phyloP scores from a whole-genome alignment of 2,329 filamentous ascomycete species.

The Pseudopyricularia javanii region DNA sequence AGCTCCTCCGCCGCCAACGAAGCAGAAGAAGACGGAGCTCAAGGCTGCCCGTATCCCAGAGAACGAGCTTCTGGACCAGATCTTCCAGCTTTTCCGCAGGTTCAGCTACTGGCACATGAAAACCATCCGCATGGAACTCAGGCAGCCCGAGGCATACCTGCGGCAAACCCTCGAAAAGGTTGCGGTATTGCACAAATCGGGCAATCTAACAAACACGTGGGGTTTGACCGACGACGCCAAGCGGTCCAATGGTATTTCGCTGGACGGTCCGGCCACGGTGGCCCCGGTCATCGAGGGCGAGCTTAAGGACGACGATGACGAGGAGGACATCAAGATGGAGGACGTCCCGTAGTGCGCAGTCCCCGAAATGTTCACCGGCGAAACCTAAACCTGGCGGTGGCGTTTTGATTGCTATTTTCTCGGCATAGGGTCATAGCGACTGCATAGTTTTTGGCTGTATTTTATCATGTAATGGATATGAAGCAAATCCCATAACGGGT shows the following conservation, averaged over 20 bases:
- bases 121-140: conserved; percentile 60
- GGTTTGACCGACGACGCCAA: conserved; percentile 32
- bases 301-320: conserved; percentile 43
- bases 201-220: conserved; percentile 73
- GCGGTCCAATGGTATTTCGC: background rate
- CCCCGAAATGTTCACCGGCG: background rate
- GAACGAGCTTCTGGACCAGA: conserved; percentile 73
- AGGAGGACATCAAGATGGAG: conserved; percentile 64
- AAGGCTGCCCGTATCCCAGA: conserved; percentile 86
- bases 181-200: conserved; percentile 70
- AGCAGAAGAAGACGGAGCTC: conserved; percentile 56
- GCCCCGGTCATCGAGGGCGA: conserved; percentile 7
- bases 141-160: conserved; percentile 88
- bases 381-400: background rate
- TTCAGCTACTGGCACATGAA: conserved; percentile 95
- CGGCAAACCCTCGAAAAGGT: conserved; percentile 75
- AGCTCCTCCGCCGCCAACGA: conserved; percentile 27
- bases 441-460: no score
- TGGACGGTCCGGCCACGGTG: background rate
- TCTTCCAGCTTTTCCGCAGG: conserved; percentile 72
- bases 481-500: no score
- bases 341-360: conserved; percentile 40
- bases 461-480: no score
- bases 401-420: no score
- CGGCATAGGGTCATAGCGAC: no score